These are phyloP conservation scores for Phaeodactylum tricornutum DNA, from an alignment of 108 stramenopile genomes.

Conservation along the genomic window DNA sequence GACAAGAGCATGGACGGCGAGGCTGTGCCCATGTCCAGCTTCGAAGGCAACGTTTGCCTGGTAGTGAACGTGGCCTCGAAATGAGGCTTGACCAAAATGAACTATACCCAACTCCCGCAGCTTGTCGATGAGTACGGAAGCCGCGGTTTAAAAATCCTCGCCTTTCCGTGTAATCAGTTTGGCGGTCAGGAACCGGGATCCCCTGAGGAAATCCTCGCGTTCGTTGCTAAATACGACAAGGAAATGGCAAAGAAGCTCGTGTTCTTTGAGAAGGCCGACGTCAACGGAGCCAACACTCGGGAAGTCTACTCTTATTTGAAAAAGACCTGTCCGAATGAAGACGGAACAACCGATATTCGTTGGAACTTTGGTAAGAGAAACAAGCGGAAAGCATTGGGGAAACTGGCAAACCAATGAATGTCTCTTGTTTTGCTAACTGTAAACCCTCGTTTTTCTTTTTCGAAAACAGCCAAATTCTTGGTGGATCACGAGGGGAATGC, in stretches of 20 bases:
- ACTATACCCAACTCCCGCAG: conserved; percentile 33
- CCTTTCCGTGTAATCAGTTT: conserved; percentile 81
- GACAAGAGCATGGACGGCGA: conserved; percentile 4
- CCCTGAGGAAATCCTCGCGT: conserved; percentile 50
- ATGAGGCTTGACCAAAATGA: conserved; percentile 35
- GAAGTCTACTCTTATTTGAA: conserved; percentile 65
- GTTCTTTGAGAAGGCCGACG: conserved; percentile 73
- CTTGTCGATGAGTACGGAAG: conserved; percentile 41
- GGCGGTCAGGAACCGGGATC: conserved; percentile 68
- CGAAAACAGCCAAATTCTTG: conserved; percentile 16
- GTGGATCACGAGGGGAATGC: conserved; percentile 65
- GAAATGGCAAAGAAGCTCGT: conserved; percentile 30
- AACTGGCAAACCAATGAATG: background rate
- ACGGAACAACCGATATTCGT: conserved; percentile 52
- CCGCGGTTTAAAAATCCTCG: conserved; percentile 54
- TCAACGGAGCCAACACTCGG: conserved; percentile 62
- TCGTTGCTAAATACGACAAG: conserved; percentile 24
- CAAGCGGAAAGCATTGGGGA: background rate
- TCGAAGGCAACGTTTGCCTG: conserved; percentile 17
- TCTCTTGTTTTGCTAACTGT: background rate
- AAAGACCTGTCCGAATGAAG: conserved; percentile 31
- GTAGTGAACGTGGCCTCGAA: conserved; percentile 75
- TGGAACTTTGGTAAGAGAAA: conserved; percentile 23
- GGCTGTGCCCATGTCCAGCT: conserved; percentile 8
- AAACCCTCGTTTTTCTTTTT: background rate